Percentiles rank a stretch among this genome's conserved stretches.
These are phyloP conservation scores for Boletus bicolor DNA, from an alignment of 768 basidiomycete species.

Conservation along the genomic window DNA sequence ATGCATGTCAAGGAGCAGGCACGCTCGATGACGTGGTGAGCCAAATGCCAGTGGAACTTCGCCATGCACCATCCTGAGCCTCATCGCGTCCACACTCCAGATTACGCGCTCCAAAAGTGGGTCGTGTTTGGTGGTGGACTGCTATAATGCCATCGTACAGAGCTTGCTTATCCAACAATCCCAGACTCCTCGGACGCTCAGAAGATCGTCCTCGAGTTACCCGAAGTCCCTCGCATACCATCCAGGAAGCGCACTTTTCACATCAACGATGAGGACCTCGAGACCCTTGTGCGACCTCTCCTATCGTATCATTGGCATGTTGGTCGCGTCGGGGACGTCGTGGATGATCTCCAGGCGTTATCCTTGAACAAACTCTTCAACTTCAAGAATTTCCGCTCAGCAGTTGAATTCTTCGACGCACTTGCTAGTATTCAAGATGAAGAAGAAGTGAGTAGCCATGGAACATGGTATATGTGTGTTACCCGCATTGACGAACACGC, in stretches of 20 bases:
- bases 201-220: constrained; percentile 11
- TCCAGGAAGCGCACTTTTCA: constrained; percentile 34
- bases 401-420: constrained; percentile 28
- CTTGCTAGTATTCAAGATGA: constrained; percentile 26
- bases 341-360: constrained; percentile 14
- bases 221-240: constrained; percentile 28
- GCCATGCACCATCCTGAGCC: background rate
- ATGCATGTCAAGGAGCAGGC: background rate
- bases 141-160: background rate
- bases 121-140: background rate
- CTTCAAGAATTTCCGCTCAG: constrained; percentile 24
- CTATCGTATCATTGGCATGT: constrained; percentile 31
- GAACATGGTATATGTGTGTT: background rate
- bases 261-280: constrained; percentile 32
- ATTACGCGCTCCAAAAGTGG: constrained; percentile 22
- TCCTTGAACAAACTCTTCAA: constrained; percentile 28
- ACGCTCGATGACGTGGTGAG: constrained; percentile 23
- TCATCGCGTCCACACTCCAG: constrained; percentile 8
- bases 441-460: constrained; percentile 30
- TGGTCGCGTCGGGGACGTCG: constrained; percentile 6
- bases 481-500: background rate
- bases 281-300: constrained; percentile 36
- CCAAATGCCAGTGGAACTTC: background rate
- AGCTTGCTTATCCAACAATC: constrained; percentile 1
- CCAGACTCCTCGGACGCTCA: constrained; percentile 21